Evolutionary conservation across 2,329 filamentous ascomycete genomes (phyloP).

Genomic region (Pseudogymnoascus destructans): DNA sequence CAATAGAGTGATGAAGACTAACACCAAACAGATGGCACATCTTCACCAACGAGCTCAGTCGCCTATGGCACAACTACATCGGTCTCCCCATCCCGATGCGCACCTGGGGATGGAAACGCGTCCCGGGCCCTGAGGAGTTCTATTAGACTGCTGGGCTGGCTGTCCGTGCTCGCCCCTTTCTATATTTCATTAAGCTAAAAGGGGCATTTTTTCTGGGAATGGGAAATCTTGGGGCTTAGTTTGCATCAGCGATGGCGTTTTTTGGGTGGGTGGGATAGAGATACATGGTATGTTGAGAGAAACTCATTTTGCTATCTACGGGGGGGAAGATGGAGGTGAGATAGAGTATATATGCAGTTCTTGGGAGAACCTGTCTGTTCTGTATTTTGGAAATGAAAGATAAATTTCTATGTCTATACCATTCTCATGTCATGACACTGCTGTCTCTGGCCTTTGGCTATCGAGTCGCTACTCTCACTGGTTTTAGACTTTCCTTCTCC

Average conservation of each 20-base stretch:
- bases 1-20: conserved; percentile 24
- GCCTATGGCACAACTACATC: conserved; percentile 49
- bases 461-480: not conserved
- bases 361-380: not conserved
- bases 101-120: conserved; percentile 34
- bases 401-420: not conserved
- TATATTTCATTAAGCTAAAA: not conserved
- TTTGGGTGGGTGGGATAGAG: not conserved
- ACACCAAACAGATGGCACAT: conserved; percentile 30
- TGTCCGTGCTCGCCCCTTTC: not conserved
- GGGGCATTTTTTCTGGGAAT: not conserved
- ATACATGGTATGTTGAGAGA: not conserved
- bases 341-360: not conserved
- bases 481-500: too few relatives aligned
- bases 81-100: conserved; percentile 45
- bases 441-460: not conserved
- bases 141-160: not conserved
- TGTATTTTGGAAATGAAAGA: conserved; percentile 2
- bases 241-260: conserved; percentile 6
- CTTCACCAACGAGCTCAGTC: conserved; percentile 36
- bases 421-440: not conserved
- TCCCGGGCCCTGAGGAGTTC: conserved; percentile 28
- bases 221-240: not conserved
- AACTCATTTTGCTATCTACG: not conserved
- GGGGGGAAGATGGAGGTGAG: not conserved